These are phyloP conservation scores for Solanum neorickii DNA, from an alignment of 257 asterid species.

Conservation along the genomic window DNA sequence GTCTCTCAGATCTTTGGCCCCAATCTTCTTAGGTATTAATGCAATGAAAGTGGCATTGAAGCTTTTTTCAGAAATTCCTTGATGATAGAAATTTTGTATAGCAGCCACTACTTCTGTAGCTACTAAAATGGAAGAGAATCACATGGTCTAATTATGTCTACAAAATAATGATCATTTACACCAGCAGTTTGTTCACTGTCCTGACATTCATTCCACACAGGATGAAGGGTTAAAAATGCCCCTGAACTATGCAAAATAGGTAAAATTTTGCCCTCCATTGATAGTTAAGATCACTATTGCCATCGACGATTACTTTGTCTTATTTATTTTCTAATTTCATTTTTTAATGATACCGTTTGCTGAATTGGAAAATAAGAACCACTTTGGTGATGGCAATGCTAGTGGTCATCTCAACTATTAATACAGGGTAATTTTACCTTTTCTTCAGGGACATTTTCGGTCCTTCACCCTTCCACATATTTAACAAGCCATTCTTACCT, in stretches of 20 bases:
- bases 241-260: background rate
- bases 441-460: background rate
- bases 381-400: background rate
- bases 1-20: too few relatives aligned
- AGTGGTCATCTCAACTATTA: background rate
- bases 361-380: background rate
- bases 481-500: constrained; percentile 22
- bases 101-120: background rate
- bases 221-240: background rate
- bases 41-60: too few relatives aligned
- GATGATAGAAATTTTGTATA: too few relatives aligned
- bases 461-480: background rate
- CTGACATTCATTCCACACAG: background rate
- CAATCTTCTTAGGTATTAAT: too few relatives aligned
- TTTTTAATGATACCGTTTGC: background rate
- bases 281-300: background rate
- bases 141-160: background rate
- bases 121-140: background rate
- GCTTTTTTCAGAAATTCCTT: too few relatives aligned
- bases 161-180: background rate
- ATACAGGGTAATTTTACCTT: background rate
- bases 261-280: background rate
- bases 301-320: background rate
- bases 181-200: background rate
- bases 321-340: background rate